Evolutionary conservation across 2,329 filamentous ascomycete genomes (phyloP).

Genomic region (Pseudofabraea citricarpa): DNA sequence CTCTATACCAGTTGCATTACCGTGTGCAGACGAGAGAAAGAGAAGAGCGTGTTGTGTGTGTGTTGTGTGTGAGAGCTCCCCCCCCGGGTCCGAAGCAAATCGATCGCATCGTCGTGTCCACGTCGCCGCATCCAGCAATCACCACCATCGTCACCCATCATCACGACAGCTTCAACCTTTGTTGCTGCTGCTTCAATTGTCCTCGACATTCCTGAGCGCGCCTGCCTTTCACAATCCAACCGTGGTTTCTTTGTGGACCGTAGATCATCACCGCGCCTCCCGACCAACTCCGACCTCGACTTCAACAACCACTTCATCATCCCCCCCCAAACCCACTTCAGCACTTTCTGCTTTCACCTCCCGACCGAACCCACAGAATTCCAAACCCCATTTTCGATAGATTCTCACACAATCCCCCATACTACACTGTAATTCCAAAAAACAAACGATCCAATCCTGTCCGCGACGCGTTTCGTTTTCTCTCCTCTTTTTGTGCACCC

Average conservation of each 20-base stretch:
- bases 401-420: neutral
- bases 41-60: no score
- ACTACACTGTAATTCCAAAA: slow-evolving; percentile 17
- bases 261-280: slow-evolving; percentile 18
- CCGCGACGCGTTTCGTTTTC: slow-evolving; percentile 20
- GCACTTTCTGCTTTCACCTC: neutral
- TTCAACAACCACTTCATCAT: no score
- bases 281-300: slow-evolving; percentile 1
- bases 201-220: no score
- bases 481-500: slow-evolving; percentile 15
- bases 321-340: no score
- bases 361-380: no score
- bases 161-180: neutral
- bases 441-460: slow-evolving; percentile 6
- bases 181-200: slow-evolving; percentile 3
- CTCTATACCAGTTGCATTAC: slow-evolving; percentile 6
- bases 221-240: slow-evolving; percentile 14
- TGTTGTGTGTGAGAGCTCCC: no score
- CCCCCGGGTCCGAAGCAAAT: no score
- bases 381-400: no score
- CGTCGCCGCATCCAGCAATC: no score
- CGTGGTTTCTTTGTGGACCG: slow-evolving; percentile 25
- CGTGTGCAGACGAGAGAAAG: slow-evolving; percentile 8
- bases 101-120: no score
- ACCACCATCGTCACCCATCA: neutral